Percentiles rank a stretch among this genome's conserved stretches.
phyloP scores from a whole-genome alignment of 139 green algal genomes.

The Chlorella sp. region DNA sequence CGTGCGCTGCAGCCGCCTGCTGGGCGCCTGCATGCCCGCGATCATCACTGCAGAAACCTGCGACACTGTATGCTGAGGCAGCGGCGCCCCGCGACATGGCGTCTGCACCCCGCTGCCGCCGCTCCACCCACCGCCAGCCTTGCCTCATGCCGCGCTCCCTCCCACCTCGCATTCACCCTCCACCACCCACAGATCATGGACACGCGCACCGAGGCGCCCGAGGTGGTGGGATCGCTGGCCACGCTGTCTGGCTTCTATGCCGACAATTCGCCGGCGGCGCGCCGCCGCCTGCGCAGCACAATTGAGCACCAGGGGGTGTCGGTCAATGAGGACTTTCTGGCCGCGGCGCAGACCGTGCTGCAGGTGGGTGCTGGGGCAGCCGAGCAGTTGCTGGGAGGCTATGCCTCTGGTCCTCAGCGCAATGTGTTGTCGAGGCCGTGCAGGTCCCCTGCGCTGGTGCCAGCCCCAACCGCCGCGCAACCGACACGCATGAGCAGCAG shows the following conservation, averaged over 20 bases:
- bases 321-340: slow-evolving; percentile 84
- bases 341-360: slow-evolving; percentile 70
- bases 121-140: too few relatives aligned
- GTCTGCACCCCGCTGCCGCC: neutral
- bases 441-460: too few relatives aligned
- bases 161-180: too few relatives aligned
- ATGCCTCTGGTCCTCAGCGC: too few relatives aligned
- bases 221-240: slow-evolving; percentile 76
- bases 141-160: too few relatives aligned
- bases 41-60: too few relatives aligned
- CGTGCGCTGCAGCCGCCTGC: too few relatives aligned
- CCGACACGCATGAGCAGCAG: too few relatives aligned
- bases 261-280: slow-evolving; percentile 72
- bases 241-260: slow-evolving; percentile 82
- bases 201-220: slow-evolving; percentile 83
- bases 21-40: too few relatives aligned
- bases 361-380: slow-evolving; percentile 39
- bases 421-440: too few relatives aligned
- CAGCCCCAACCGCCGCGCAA: too few relatives aligned
- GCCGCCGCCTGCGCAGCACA: slow-evolving; percentile 65
- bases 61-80: too few relatives aligned
- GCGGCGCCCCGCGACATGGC: neutral
- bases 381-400: neutral
- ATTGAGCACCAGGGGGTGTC: slow-evolving; percentile 80
- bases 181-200: slow-evolving; percentile 76